Base-by-base conservation (phyloP, 1,139 yeast genomes). In the Scheffersomyces quercinus region DNA sequence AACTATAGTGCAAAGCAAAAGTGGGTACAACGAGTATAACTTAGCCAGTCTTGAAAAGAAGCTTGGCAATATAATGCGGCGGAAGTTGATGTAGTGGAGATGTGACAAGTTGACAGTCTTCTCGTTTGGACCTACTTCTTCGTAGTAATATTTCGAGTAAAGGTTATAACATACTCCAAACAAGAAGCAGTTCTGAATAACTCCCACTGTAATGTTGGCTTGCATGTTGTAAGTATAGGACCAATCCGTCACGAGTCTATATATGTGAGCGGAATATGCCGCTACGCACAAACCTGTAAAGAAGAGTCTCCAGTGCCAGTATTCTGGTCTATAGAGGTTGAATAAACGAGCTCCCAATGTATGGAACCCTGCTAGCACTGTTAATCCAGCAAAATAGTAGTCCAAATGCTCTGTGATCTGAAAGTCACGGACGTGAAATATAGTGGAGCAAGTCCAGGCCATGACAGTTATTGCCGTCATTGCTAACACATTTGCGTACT, bases 161-260 rank as follows among this genome's bases (percentile, higher is more conserved):
- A 73, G 51, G 7, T 58, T 48, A 50, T 61, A 73, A 42, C 76
- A 69, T 31, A 67, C 52, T 28, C 59, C 44, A 30, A 51, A 60
- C 56, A 70, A 62, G 36, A 64, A 53, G n/a, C 77, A 51, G 62
- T 90, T 88, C 56, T 91, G 97, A 4, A 84, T 50, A 3, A 89
- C 47, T 0, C 97, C 99, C 42, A 89, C 77, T 1, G 77, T 64
- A 2, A 93, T 83, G 56, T 95, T 93, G 28, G 95, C 96, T 54
- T 81, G 77, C 98, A 93, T 93, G 67, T 93, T 93, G 64, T 93
- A 93, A 1, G 95, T 83, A 65, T 93, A 93, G 49, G 90, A 86
- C 91, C 97, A 93, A 54, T 84, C 85, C 11, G 79, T 62, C 33
- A 84, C 75, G 38, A 93, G 70, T 49, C 93, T 75, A 38, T 77